phyloP scores from a whole-genome alignment of 2,329 filamentous ascomycete genomes.

The Madurella fahalii region DNA sequence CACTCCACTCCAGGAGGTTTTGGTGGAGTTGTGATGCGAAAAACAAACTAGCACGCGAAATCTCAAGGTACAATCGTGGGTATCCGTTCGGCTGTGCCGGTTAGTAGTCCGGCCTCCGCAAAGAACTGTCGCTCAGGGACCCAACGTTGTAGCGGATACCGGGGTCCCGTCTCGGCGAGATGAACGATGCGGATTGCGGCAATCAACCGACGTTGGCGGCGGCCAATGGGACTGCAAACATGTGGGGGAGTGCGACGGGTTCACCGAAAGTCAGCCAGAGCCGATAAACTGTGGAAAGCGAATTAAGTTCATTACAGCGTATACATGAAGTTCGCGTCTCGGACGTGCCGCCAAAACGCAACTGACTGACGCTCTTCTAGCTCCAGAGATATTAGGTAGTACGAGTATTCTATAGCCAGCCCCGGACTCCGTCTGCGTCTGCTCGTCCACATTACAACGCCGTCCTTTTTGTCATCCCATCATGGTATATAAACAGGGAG shows the following conservation, averaged over 20 bases:
- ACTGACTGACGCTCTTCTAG: conserved; percentile 2
- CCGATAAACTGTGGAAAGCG: not conserved
- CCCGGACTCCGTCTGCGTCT: conserved; percentile 9
- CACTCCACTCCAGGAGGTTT: conserved; percentile 4
- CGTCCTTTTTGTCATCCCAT: conserved; percentile 15
- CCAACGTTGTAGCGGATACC: too few species aligned
- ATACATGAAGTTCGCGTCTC: not conserved
- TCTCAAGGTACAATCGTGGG: too few species aligned
- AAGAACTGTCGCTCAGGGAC: too few species aligned
- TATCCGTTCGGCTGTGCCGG: too few species aligned
- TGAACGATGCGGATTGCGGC: too few species aligned
- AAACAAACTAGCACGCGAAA: too few species aligned
- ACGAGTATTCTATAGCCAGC: conserved; percentile 6
- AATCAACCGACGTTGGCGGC: too few species aligned
- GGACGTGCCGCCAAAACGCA: not conserved
- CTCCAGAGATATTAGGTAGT: conserved; percentile 6
- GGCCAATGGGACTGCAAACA: too few species aligned
- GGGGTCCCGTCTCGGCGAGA: too few species aligned
- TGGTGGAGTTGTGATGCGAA: conserved; percentile 2
- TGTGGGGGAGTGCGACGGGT: too few species aligned
- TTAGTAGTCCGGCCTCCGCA: too few species aligned
- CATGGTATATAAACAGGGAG: conserved; percentile 11
- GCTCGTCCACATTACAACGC: conserved; percentile 16
- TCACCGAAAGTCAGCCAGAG: too few species aligned
- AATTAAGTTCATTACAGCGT: not conserved